Evolutionary conservation across 352 stramenopile genomes (phyloP), one percentile per base, ranked within the genome.

Genomic region (Globisporangium takayamanum): DNA sequence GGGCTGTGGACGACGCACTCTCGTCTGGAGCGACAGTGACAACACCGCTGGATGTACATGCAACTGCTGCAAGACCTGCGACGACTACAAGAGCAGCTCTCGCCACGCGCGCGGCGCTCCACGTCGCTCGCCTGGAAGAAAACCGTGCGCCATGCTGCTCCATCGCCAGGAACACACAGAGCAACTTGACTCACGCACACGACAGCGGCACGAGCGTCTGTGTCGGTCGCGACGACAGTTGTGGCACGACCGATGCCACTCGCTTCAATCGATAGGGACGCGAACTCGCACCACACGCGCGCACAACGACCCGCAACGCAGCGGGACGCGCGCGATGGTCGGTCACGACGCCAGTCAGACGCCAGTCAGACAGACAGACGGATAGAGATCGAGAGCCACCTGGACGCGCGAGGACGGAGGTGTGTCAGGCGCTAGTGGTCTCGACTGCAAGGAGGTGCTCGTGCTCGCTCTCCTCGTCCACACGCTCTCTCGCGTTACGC

Each of bases 111-210:
- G 20, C n/a, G 18, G 11, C 28, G 12, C 49, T 36, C 54, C 26
- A 50, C 26, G 54, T 28, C 26, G 42, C 18, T 33, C 44, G 44
- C 42, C 28, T 59, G 26, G 54, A 59, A 25, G 42, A 45, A 33
- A 16, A 44, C 5, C 28, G 30, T 10, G 26, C 26, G 28, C 18
- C 54, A 59, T 59, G 22, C 20, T 20, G 45, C 33, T 45, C 10
- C 54, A 59, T 59, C 20, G 44, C n/a, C 44, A 25, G 14, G 15
- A 12, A 20, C 15, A 6, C 41, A n/a, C 41, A n/a, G 14, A 8
- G 14, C 14, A 2, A 47, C 4, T 22, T 18, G 41, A 1, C 2
- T 1, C 5, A 18, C 5, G 18, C 18, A 20, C 8, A 22, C 16
- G 25, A 58, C 26, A 20, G 20, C 44, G 42, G 22, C 54, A 53